A percentile compares a stretch with the other conserved stretches of the same genome.
These are phyloP conservation scores for Phyllosticta citriasiana DNA, from an alignment of 2,329 filamentous ascomycete genomes.

Conservation along the genomic window DNA sequence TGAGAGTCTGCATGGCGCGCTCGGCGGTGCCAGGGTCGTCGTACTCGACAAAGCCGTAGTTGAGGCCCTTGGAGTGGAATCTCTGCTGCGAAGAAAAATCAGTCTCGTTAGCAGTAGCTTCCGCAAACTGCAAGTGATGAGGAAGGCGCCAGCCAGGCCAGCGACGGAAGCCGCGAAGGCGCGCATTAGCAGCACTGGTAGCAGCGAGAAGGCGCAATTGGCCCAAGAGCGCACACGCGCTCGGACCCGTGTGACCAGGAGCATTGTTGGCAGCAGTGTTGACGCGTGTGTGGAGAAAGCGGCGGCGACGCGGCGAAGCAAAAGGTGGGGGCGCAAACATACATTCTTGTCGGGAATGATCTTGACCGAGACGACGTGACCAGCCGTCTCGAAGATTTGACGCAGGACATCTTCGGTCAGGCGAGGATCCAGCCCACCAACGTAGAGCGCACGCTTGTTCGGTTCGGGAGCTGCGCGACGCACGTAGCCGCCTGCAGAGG, in stretches of 20 bases:
- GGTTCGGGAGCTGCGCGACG: slow-evolving; percentile 92
- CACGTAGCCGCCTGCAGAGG: slow-evolving; percentile 67
- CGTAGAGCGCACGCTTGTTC: slow-evolving; percentile 95
- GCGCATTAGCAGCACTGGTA: not conserved
- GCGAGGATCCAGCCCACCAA: slow-evolving; percentile 86
- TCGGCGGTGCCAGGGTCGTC: slow-evolving; percentile 95
- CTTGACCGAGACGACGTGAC: slow-evolving; percentile 97
- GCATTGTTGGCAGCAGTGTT: not conserved
- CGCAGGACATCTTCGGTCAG: slow-evolving; percentile 94
- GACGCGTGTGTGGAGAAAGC: not conserved
- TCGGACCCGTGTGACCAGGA: not conserved
- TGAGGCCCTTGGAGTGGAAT: slow-evolving; percentile 82
- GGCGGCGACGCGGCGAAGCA: not conserved
- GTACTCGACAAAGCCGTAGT: slow-evolving; percentile 98
- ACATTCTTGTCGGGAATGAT: slow-evolving; percentile 99
- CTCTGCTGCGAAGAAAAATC: slow-evolving; percentile 14
- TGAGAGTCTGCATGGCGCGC: slow-evolving; percentile 92
- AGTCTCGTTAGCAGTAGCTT: slow-evolving; percentile 4
- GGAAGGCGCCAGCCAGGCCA: not conserved
- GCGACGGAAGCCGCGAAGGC: not conserved
- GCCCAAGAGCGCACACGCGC: not conserved
- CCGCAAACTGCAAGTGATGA: not conserved
- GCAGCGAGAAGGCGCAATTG: not conserved
- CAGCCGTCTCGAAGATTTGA: slow-evolving; percentile 97
- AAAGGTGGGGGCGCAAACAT: slow-evolving; percentile 36